Evolutionary conservation across 768 basidiomycete genomes (phyloP).

Genomic region (Suillus placidus): DNA sequence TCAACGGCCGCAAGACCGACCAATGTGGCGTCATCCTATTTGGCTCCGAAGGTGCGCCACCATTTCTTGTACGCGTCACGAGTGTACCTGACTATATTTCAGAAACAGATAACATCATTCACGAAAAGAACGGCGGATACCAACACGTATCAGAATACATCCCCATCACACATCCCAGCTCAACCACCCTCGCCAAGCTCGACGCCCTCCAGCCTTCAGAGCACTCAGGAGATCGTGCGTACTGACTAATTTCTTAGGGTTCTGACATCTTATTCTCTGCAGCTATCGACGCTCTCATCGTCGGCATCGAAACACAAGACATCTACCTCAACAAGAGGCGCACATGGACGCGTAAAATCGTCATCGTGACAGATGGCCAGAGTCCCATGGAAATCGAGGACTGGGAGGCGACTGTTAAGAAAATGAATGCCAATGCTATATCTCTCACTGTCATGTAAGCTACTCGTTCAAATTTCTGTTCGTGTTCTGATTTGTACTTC

Average conservation of each 20-base stretch:
- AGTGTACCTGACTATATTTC: not conserved
- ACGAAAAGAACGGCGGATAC: slow-evolving; percentile 66
- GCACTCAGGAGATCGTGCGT: slow-evolving; percentile 67
- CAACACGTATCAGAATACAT: slow-evolving; percentile 75
- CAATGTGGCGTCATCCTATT: slow-evolving; percentile 89
- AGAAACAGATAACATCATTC: slow-evolving; percentile 72
- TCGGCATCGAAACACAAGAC: slow-evolving; percentile 80
- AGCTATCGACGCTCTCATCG: slow-evolving; percentile 89
- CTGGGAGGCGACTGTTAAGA: slow-evolving; percentile 68
- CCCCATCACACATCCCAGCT: slow-evolving; percentile 66
- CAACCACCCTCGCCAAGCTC: slow-evolving; percentile 65
- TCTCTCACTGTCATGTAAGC: slow-evolving; percentile 73
- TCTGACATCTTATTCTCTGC: slow-evolving; percentile 8
- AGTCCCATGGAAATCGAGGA: slow-evolving; percentile 71
- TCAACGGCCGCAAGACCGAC: slow-evolving; percentile 89
- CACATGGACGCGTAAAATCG: slow-evolving; percentile 84
- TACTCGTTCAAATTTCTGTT: not conserved
- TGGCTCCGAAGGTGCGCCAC: slow-evolving; percentile 68
- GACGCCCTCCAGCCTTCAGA: slow-evolving; percentile 60
- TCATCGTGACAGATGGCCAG: slow-evolving; percentile 86
- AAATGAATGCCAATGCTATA: slow-evolving; percentile 63
- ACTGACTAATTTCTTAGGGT: not conserved
- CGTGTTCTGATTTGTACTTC: slow-evolving; percentile 1
- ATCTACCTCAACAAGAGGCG: slow-evolving; percentile 67
- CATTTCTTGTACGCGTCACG: not conserved